Evolutionary conservation across 768 basidiomycete genomes (phyloP), one percentile per base, ranked within the genome.

Genomic region (Trichaptum fuscoviolaceum): DNA sequence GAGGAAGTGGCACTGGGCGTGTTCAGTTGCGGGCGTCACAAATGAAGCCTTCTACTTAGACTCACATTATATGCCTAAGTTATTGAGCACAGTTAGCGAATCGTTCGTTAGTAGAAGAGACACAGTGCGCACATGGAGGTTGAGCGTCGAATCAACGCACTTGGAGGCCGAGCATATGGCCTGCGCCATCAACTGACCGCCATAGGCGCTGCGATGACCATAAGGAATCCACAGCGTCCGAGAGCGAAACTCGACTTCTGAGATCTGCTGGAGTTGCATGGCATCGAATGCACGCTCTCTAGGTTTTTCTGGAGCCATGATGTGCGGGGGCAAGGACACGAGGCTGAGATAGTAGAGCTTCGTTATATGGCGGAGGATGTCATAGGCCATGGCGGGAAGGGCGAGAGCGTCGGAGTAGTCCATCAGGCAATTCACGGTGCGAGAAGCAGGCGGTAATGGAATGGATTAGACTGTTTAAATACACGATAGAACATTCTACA

Each of bases 151-250:
- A 57, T 85, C 79, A 0, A 95, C 90, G 63, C 87, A 86, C 67
- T 87, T 88, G 15, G 91, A 92, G 0, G 93, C 93, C 1, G 91
- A 84, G 18, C 92, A 88, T 30, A 95, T 78, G 6, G 92, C 93
- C 72, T 95, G 93, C 36, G 90, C 92, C 69, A 95, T 93, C 66
- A 95, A 92, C 75, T 94, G 92, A 2, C 93, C 93, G 67, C 93
- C 93, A 71, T 92, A 95, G 15, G 92, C 92, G n/a, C 92, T 91
- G 61, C 93, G 81, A 20, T 84, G 82, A 20, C 80, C 77, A 8
- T 75, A 69, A 0, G 90, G 92, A n/a, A 85, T 60, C 79, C 83
- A 89, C 1, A 94, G 79, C 0, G 85, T 86, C 71, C 88, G 91
- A 1, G 91, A 93, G n/a, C 92, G 87, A 72, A 88, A 94, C 57